Evolutionary conservation across 2,329 filamentous ascomycete species (phyloP).

Genomic region (Colletotrichum shisoi): DNA sequence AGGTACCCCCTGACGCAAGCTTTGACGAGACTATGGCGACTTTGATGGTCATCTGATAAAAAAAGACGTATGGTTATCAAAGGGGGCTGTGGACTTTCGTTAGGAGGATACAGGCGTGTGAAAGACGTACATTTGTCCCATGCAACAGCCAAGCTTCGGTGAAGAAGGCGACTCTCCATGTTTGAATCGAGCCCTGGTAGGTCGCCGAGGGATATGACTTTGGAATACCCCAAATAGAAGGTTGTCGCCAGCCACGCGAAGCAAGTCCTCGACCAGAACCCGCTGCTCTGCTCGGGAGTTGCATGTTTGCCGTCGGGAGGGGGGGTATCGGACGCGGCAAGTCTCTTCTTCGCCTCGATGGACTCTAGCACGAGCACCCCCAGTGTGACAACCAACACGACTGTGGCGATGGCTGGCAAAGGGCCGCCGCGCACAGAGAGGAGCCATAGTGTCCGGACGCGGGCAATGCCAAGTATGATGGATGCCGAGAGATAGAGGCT

Average conservation of each 20-base stretch:
- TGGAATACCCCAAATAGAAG: slow-evolving; percentile 17
- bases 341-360: slow-evolving; percentile 1
- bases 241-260: slow-evolving; percentile 27
- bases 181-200: slow-evolving; percentile 16
- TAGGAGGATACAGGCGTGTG: too few relatives aligned
- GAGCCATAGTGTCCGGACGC: too few relatives aligned
- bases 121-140: slow-evolving; percentile 41
- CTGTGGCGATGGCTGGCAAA: too few relatives aligned
- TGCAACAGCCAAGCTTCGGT: background rate
- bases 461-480: too few relatives aligned
- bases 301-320: background rate
- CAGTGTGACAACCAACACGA: background rate
- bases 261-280: slow-evolving; percentile 31
- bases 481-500: too few relatives aligned
- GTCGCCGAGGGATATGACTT: slow-evolving; percentile 19
- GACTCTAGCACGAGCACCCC: slow-evolving; percentile 1
- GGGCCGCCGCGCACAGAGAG: too few relatives aligned
- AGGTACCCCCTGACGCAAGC: slow-evolving; percentile 39
- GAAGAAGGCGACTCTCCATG: slow-evolving; percentile 9
- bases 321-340: background rate
- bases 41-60: slow-evolving; percentile 38
- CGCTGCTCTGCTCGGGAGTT: slow-evolving; percentile 20
- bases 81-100: too few relatives aligned
- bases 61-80: too few relatives aligned
- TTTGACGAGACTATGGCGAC: slow-evolving; percentile 35